Percentiles rank a stretch among this genome's conserved stretches.
Conservation (phyloP, 768 basidiomycete species). For the Leucosporidium creatinivorum region DNA sequence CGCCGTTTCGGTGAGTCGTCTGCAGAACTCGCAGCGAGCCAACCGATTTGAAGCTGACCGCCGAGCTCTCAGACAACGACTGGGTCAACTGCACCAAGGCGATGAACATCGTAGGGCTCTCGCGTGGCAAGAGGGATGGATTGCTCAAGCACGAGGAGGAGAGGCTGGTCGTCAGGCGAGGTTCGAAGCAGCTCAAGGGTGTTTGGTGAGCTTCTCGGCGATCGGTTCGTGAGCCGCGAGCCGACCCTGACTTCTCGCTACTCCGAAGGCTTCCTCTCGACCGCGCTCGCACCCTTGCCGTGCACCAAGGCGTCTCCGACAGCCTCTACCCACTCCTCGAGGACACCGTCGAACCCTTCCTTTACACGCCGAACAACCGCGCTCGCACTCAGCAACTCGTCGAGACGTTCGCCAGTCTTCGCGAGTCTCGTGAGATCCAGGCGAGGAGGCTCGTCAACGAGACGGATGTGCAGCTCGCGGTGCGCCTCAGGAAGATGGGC, state of each 20-base stretch:
- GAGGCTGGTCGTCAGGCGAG: conserved; percentile 8
- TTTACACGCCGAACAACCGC: conserved; percentile 9
- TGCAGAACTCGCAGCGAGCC: no score
- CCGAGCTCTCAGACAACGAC: conserved; percentile 12
- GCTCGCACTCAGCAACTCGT: conserved; percentile 17
- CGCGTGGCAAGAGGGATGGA: conserved; percentile 22
- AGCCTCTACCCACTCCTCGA: conserved; percentile 24
- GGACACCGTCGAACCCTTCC: neutral
- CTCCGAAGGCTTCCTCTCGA: conserved; percentile 9
- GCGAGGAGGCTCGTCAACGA: no score
- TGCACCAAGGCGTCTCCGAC: neutral
- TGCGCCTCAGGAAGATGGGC: no score
- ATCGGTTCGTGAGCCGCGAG: no score
- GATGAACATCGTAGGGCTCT: conserved; percentile 17
- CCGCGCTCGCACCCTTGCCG: conserved; percentile 7
- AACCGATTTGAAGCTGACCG: neutral
- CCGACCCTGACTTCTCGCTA: neutral
- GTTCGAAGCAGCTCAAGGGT: conserved; percentile 19
- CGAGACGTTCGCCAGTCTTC: neutral
- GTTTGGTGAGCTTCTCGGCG: conserved; percentile 17
- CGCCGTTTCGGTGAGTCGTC: neutral
- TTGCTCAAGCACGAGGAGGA: conserved; percentile 20
- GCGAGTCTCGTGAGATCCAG: no score
- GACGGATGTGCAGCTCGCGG: no score
- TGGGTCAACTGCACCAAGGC: conserved; percentile 30